phyloP scores from a whole-genome alignment of 2,329 filamentous ascomycete genomes.

The Colletotrichum musicola region DNA sequence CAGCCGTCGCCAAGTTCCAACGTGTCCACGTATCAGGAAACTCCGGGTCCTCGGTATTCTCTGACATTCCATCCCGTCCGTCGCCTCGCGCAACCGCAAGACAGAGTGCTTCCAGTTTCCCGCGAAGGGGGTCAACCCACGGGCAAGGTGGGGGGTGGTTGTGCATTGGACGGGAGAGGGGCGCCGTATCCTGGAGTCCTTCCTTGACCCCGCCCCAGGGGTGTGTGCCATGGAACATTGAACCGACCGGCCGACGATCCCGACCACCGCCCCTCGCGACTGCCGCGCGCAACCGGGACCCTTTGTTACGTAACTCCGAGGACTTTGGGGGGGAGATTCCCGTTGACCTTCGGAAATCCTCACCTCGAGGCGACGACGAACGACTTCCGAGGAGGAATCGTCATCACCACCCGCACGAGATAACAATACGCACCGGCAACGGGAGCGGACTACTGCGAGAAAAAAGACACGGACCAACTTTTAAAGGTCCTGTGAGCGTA shows the following conservation, averaged over 20 bases:
- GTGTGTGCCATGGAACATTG: constrained; percentile 29
- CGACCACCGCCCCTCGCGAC: neutral
- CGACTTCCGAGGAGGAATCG: neutral
- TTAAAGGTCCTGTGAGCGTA: constrained; percentile 1
- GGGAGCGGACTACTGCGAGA: neutral
- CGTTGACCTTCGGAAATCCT: constrained; percentile 4
- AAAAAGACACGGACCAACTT: constrained; percentile 11
- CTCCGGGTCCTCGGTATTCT: constrained; percentile 30
- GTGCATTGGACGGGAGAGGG: neutral
- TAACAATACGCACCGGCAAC: neutral
- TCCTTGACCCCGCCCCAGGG: neutral
- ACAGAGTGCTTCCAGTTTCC: constrained; percentile 18
- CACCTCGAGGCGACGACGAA: neutral
- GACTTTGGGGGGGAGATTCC: neutral
- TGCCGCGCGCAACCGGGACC: neutral
- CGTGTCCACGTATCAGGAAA: constrained; percentile 31
- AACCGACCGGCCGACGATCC: constrained; percentile 35
- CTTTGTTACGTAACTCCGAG: constrained; percentile 26
- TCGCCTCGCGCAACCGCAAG: neutral
- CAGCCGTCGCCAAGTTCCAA: too few species aligned
- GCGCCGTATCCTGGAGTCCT: too few species aligned
- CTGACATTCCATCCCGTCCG: constrained; percentile 29
- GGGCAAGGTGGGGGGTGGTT: neutral
- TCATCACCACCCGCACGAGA: neutral
- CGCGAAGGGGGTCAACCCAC: neutral